These are phyloP conservation scores for Coprinopsis marcescibilis DNA, from an alignment of 768 basidiomycete genomes.

Conservation along the genomic window DNA sequence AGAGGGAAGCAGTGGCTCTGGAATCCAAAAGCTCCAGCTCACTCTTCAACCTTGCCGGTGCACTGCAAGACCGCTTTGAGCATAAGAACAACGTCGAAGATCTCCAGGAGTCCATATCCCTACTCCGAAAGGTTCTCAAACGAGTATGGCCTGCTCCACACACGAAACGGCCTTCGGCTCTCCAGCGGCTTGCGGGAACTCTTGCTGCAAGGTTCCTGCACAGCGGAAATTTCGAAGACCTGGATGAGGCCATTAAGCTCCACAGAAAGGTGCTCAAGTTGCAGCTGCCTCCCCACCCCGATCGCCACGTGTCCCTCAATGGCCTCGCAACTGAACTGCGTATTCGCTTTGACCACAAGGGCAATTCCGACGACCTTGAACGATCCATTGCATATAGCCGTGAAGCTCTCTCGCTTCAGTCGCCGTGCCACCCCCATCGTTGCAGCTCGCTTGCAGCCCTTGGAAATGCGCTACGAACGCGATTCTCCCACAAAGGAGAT, in stretches of 20 bases:
- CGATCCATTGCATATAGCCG: not conserved
- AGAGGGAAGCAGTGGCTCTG: not conserved
- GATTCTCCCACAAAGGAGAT: not conserved
- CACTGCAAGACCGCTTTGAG: not conserved
- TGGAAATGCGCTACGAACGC: not conserved
- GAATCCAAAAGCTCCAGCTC: not conserved
- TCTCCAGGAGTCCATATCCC: not conserved
- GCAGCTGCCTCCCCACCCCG: not conserved
- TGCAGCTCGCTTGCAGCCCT: not conserved
- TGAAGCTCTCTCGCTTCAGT: not conserved
- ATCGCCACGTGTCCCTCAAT: not conserved
- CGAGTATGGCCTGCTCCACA: not conserved
- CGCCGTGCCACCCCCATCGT: not conserved
- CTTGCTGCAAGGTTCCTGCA: not conserved
- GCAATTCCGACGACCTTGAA: not conserved
- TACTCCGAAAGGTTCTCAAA: not conserved
- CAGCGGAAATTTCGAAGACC: not conserved
- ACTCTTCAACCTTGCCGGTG: not conserved
- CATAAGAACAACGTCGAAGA: not conserved
- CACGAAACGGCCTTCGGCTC: not conserved
- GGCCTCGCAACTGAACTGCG: not conserved
- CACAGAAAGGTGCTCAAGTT: not conserved
- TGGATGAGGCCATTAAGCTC: not conserved
- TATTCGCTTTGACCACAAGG: not conserved
- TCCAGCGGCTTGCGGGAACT: not conserved